A percentile compares a stretch with the other conserved stretches of the same genome.
phyloP scores from a whole-genome alignment of 169 alveolate genomes.

The Eimeria maxima region DNA sequence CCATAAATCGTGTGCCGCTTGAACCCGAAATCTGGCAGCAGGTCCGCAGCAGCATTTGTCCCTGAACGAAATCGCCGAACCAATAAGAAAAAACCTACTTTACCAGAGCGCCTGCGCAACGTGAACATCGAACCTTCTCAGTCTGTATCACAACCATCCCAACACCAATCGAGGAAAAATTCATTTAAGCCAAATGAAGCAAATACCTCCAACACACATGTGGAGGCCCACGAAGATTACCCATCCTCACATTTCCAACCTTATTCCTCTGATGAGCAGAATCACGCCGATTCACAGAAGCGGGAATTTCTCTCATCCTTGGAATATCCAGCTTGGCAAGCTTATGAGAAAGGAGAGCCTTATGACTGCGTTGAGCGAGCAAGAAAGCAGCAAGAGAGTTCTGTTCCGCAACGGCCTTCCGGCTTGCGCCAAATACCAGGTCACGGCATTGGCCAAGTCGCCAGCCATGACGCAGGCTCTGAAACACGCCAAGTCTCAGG shows the following conservation, averaged over 20 bases:
- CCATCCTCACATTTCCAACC: neutral
- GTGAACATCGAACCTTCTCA: neutral
- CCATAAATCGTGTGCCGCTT: neutral
- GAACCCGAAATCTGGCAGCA: neutral
- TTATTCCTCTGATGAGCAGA: neutral
- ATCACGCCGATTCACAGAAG: neutral
- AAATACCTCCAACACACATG: neutral
- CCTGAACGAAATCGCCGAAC: neutral
- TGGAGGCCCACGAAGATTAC: neutral
- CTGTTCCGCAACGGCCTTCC: neutral
- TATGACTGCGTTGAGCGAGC: neutral
- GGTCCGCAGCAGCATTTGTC: neutral
- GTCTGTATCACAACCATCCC: neutral
- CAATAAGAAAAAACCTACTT: neutral
- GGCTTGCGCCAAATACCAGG: neutral
- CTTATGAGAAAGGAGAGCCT: neutral
- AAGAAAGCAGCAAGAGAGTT: neutral
- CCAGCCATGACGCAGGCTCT: neutral
- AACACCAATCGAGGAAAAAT: neutral
- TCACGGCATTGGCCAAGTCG: neutral
- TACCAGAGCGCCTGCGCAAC: constrained; percentile 5
- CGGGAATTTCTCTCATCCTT: neutral
- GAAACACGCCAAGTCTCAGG: neutral
- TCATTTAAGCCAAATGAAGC: neutral
- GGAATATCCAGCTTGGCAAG: constrained; percentile 20